These are phyloP conservation scores for Bocquillonia castaneifolia DNA, from an alignment of 441 rosid species.

Conservation along the genomic window DNA sequence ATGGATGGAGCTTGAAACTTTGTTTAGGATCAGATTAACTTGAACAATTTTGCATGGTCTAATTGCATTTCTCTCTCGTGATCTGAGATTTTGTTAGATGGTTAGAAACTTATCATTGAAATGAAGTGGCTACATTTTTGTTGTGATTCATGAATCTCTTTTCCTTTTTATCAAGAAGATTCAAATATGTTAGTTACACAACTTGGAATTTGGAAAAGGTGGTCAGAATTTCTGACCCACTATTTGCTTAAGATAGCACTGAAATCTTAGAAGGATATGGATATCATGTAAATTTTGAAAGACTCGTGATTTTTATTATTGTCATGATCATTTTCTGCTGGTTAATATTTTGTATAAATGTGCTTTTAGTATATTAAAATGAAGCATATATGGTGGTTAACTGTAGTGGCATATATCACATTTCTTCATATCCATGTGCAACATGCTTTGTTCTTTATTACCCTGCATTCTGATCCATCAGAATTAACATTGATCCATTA, in stretches of 20 bases:
- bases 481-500: background rate
- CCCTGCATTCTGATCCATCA: background rate
- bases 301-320: background rate
- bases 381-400: background rate
- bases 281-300: background rate
- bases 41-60: background rate
- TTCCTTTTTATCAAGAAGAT: background rate
- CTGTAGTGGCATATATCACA: background rate
- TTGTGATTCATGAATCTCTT: background rate
- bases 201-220: background rate
- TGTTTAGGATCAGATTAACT: background rate
- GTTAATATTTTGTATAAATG: background rate
- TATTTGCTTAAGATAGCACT: background rate
- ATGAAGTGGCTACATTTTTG: background rate
- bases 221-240: background rate
- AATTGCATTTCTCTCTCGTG: background rate
- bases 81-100: background rate
- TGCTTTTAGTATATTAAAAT: background rate
- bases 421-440: background rate
- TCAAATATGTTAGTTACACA: background rate
- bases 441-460: background rate
- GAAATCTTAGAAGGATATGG: background rate
- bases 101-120: background rate
- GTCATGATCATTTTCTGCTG: background rate
- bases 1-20: background rate